Evolutionary conservation across 1,284 basidiomycete genomes (phyloP).

Genomic region (Trichosporon asahii): DNA sequence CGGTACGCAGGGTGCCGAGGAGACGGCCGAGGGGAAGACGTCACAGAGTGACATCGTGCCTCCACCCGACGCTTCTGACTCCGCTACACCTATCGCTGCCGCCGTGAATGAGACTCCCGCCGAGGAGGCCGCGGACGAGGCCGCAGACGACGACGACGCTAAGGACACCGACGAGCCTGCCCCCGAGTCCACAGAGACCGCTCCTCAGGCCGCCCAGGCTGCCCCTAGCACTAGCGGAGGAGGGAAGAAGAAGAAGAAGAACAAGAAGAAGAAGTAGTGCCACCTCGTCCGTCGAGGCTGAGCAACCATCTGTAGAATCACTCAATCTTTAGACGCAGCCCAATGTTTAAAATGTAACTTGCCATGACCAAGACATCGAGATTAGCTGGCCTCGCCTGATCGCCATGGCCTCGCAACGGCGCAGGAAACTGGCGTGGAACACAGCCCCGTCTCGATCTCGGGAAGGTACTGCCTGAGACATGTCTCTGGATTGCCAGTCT

Average conservation of each 20-base stretch:
- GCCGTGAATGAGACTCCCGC: not conserved
- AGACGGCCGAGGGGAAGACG: not conserved
- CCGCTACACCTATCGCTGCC: not conserved
- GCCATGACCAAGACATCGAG: not conserved
- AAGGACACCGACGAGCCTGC: constrained; percentile 12
- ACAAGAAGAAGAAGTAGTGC: constrained; percentile 42
- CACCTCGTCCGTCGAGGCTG: not conserved
- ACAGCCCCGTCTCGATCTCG: no score
- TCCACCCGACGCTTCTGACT: no score
- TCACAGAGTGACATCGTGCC: not conserved
- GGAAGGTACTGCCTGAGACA: not conserved
- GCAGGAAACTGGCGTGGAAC: not conserved
- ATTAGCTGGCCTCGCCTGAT: no score
- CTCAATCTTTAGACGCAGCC: not conserved
- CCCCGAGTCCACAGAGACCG: constrained; percentile 18
- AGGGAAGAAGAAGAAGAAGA: constrained; percentile 30
- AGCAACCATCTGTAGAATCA: not conserved
- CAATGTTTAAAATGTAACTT: constrained; percentile 5
- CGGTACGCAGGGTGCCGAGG: no score
- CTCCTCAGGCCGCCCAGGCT: constrained; percentile 12
- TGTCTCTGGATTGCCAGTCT: not conserved
- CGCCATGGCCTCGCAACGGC: no score
- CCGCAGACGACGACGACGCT: constrained; percentile 4
- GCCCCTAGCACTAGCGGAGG: constrained; percentile 4
- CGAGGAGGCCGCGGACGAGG: not conserved